phyloP scores from a whole-genome alignment of 2,329 filamentous ascomycete genomes.

The Chaetomiaceae sp. region DNA sequence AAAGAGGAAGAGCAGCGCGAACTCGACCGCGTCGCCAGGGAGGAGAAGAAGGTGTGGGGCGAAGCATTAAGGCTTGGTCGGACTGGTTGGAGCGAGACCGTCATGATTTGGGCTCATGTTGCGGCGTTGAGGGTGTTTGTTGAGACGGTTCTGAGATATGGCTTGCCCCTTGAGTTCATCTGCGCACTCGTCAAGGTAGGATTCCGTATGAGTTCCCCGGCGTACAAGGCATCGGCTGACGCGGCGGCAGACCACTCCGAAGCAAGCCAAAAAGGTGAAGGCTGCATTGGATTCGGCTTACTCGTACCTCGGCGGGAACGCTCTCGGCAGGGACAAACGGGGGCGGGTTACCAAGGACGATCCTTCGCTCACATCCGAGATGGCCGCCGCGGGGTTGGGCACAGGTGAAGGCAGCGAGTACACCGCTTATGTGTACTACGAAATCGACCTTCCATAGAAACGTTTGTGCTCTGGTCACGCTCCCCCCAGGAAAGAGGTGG shows the following conservation, averaged over 20 bases:
- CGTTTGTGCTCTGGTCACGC: neutral
- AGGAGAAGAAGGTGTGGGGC: conserved; percentile 88
- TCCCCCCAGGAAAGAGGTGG: no score
- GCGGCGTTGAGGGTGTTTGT: conserved; percentile 90
- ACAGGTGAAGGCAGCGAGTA: conserved; percentile 75
- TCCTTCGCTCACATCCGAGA: conserved; percentile 67
- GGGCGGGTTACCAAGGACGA: conserved; percentile 90
- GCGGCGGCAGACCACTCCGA: conserved; percentile 64
- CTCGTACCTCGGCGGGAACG: conserved; percentile 90
- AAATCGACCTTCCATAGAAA: conserved; percentile 67
- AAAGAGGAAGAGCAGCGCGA: conserved; percentile 85
- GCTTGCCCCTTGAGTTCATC: conserved; percentile 83
- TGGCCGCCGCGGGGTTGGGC: conserved; percentile 66
- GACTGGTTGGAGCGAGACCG: conserved; percentile 91
- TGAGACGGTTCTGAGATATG: conserved; percentile 95
- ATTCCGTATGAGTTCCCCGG: conserved; percentile 1
- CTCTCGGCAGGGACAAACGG: conserved; percentile 88
- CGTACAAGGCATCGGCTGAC: conserved; percentile 6
- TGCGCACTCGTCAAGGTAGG: conserved; percentile 77
- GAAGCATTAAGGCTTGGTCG: conserved; percentile 81
- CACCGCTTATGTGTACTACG: conserved; percentile 94
- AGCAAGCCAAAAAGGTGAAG: conserved; percentile 73
- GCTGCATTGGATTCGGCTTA: conserved; percentile 74
- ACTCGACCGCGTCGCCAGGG: conserved; percentile 70
- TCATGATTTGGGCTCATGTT: conserved; percentile 94